Conservation (phyloP, 345 rosid genomes). For the Rubroshorea leprosula region DNA sequence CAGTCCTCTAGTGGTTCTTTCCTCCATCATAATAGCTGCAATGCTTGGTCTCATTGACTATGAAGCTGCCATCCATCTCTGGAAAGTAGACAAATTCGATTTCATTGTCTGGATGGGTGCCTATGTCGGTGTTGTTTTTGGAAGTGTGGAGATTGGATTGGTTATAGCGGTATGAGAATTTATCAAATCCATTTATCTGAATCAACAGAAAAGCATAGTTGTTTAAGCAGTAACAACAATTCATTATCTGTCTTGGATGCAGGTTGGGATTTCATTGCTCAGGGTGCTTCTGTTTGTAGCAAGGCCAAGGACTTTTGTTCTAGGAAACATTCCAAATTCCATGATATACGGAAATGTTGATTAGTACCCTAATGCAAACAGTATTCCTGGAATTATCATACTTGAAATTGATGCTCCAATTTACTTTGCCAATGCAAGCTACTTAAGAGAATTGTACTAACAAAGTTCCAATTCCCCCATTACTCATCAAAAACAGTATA, state of each 20-base stretch:
- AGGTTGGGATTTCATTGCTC: constrained; percentile 68
- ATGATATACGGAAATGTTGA: constrained; percentile 54
- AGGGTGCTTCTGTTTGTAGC: constrained; percentile 72
- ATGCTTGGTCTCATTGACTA: constrained; percentile 89
- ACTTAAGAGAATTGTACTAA: constrained; percentile 74
- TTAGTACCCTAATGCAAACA: constrained; percentile 54
- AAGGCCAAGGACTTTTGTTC: constrained; percentile 64
- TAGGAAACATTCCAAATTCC: constrained; percentile 65
- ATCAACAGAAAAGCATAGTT: too few species aligned
- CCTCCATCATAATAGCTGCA: constrained; percentile 74
- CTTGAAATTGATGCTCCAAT: constrained; percentile 80
- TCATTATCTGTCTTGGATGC: constrained; percentile 1
- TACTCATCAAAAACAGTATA: neutral
- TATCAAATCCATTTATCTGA: too few species aligned
- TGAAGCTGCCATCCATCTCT: constrained; percentile 67
- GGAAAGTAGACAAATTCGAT: constrained; percentile 77
- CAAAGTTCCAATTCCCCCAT: neutral
- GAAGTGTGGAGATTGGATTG: constrained; percentile 65
- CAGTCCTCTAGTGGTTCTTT: constrained; percentile 77
- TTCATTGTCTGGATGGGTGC: constrained; percentile 71
- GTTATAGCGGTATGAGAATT: constrained; percentile 46
- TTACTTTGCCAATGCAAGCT: constrained; percentile 77
- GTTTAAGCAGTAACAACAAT: neutral
- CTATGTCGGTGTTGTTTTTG: constrained; percentile 67
- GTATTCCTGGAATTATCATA: constrained; percentile 53